Conservation (phyloP, 2,329 filamentous ascomycete genomes). For the Cladosporium sp. region DNA sequence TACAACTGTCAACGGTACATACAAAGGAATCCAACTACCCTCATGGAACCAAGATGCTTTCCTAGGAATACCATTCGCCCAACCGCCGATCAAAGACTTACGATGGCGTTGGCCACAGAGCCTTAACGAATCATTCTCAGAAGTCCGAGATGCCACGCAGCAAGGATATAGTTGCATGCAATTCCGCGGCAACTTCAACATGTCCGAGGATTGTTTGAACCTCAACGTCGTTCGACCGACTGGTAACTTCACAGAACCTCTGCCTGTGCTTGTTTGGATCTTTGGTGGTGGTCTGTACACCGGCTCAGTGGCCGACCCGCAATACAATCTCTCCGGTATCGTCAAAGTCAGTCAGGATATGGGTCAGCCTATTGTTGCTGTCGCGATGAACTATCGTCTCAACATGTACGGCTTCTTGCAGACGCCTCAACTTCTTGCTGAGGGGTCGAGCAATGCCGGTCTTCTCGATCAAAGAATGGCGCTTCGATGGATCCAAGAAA, state of each 20-base stretch:
- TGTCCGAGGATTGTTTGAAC: slow-evolving; percentile 57
- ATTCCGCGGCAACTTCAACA: slow-evolving; percentile 9
- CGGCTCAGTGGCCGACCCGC: slow-evolving; percentile 42
- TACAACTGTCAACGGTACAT: slow-evolving; percentile 11
- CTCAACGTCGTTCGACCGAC: slow-evolving; percentile 45
- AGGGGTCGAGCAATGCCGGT: slow-evolving; percentile 60
- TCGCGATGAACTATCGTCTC: slow-evolving; percentile 27
- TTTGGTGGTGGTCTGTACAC: slow-evolving; percentile 51
- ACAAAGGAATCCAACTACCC: slow-evolving; percentile 16
- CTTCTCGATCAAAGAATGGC: slow-evolving; percentile 61
- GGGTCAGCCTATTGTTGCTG: slow-evolving; percentile 12
- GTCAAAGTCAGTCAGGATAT: slow-evolving; percentile 16
- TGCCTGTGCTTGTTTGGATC: slow-evolving; percentile 62
- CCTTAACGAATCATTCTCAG: slow-evolving; percentile 37
- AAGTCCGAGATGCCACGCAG: slow-evolving; percentile 37
- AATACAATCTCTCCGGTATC: slow-evolving; percentile 60
- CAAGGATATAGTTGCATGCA: slow-evolving; percentile 32
- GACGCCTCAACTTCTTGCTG: slow-evolving; percentile 43
- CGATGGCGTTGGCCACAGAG: slow-evolving; percentile 26
- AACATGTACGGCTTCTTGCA: slow-evolving; percentile 56
- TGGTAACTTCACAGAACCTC: slow-evolving; percentile 40
- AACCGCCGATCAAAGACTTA: slow-evolving; percentile 28
- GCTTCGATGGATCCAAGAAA: slow-evolving; percentile 60
- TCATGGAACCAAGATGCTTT: slow-evolving; percentile 35
- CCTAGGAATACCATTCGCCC: slow-evolving; percentile 38